Conservation (phyloP, 345 rosid genomes). For the Abelmoschus esculentus region DNA sequence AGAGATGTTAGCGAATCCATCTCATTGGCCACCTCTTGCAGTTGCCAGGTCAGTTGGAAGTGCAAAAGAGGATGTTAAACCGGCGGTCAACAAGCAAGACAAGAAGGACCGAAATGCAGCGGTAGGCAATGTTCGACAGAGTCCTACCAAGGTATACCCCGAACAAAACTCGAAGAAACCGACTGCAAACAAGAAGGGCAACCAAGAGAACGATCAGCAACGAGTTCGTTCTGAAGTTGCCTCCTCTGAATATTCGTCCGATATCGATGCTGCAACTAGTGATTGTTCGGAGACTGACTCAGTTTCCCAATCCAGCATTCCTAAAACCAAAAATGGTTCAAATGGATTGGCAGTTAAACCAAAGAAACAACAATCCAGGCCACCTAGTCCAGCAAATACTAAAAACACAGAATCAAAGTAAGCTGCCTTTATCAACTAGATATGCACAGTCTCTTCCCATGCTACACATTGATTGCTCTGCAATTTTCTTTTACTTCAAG, state of each 20-base stretch:
- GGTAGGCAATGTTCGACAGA: slow-evolving; percentile 32
- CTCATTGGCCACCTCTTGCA: slow-evolving; percentile 46
- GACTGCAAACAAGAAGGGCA: slow-evolving; percentile 34
- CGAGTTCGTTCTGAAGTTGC: slow-evolving; percentile 27
- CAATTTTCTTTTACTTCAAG: background rate
- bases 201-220: slow-evolving; percentile 41
- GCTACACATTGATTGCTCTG: background rate
- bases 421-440: background rate
- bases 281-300: slow-evolving; percentile 73
- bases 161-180: slow-evolving; percentile 20
- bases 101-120: slow-evolving; percentile 40
- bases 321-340: slow-evolving; percentile 37
- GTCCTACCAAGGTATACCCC: slow-evolving; percentile 35
- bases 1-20: slow-evolving; percentile 52
- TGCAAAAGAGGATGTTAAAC: slow-evolving; percentile 48
- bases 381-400: slow-evolving; percentile 24
- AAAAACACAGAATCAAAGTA: slow-evolving; percentile 44
- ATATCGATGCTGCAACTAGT: slow-evolving; percentile 61
- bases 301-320: slow-evolving; percentile 46
- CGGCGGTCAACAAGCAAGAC: slow-evolving; percentile 48
- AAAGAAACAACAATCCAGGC: slow-evolving; percentile 40
- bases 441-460: background rate
- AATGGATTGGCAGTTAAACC: slow-evolving; percentile 31
- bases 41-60: slow-evolving; percentile 26
- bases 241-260: slow-evolving; percentile 46